Evolutionary conservation across 495 filamentous ascomycete species (phyloP), one percentile per base, ranked within the genome.

Genomic region (Xylaria castorea): DNA sequence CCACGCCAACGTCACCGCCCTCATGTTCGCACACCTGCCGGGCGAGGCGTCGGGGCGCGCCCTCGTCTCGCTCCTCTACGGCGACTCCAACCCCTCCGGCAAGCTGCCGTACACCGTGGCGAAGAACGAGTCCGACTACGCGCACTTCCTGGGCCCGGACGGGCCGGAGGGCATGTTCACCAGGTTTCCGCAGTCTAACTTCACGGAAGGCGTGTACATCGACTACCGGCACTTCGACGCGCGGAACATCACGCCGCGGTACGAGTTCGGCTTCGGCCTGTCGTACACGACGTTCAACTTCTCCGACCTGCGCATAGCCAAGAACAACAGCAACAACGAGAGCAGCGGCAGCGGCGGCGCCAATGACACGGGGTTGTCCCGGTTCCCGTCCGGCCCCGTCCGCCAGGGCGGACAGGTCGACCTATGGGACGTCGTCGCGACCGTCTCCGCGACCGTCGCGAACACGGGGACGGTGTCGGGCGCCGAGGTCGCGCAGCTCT

Each of bases 181-280:
- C 16, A 40, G 34, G 9, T 81, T 84, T 62, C 85, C 84, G 50
- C 85, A 89, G 62, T 76, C 77, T 16, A 77, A 87, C 61, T 90
- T 88, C 75, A 32, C 36, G 1, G 87, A 89, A 65, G 86, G 85
- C 1, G 77, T 88, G 0, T 86, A 84, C 60, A 81, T 90, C 65
- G 89, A 88, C 75, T 90, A 90, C 75, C 83, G 86, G 48, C 81
- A 85, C 74, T 90, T 90, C 69, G 87, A 89, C 70, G 79, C 78
- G 57, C 73, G 83, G 55, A 85, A 88, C 70, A 84, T 90, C 66
- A 82, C 80, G 1, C 88, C 89, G 0, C 85, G 85, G 7, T 91
- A 84, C 72, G 88, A 89, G 67, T 91, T 91, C 71, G 89, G 90
- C 11, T 91, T 85, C 66, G 90, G 90, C 2, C 81, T 91, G 1